phyloP scores from a whole-genome alignment of 306 rosid genomes.

The Astragalus glycyphyllos region DNA sequence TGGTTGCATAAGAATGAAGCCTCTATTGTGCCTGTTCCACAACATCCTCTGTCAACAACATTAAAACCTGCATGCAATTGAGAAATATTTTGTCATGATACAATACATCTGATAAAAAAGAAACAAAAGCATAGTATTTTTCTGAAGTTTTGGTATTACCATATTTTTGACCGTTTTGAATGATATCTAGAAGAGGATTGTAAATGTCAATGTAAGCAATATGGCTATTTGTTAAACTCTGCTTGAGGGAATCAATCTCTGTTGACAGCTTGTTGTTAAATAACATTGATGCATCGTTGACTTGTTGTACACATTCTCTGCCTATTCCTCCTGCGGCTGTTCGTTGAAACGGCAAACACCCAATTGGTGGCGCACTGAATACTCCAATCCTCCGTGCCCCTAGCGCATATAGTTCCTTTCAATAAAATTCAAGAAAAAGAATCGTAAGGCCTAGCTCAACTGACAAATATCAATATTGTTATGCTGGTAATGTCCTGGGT shows the following conservation, averaged over 20 bases:
- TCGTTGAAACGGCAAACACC: constrained; percentile 78
- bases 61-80: constrained; percentile 49
- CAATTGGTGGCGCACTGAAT: constrained; percentile 60
- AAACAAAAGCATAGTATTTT: no score
- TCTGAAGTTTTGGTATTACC: constrained; percentile 44
- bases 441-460: no score
- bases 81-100: no score
- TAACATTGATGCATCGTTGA: constrained; percentile 51
- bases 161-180: constrained; percentile 48
- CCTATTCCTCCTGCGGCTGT: constrained; percentile 56
- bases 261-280: constrained; percentile 54
- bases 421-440: background rate
- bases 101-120: no score
- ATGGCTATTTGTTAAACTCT: constrained; percentile 37
- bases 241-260: constrained; percentile 32
- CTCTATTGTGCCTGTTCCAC: constrained; percentile 67
- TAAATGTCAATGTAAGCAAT: constrained; percentile 58
- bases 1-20: constrained; percentile 54
- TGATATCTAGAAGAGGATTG: constrained; percentile 58
- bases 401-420: constrained; percentile 52
- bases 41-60: constrained; percentile 61
- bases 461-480: no score
- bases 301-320: constrained; percentile 52
- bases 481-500: no score
- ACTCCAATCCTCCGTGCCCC: constrained; percentile 69